These are phyloP conservation scores for Pyrenula aspistea DNA, from an alignment of 495 filamentous ascomycete species.

Conservation along the genomic window DNA sequence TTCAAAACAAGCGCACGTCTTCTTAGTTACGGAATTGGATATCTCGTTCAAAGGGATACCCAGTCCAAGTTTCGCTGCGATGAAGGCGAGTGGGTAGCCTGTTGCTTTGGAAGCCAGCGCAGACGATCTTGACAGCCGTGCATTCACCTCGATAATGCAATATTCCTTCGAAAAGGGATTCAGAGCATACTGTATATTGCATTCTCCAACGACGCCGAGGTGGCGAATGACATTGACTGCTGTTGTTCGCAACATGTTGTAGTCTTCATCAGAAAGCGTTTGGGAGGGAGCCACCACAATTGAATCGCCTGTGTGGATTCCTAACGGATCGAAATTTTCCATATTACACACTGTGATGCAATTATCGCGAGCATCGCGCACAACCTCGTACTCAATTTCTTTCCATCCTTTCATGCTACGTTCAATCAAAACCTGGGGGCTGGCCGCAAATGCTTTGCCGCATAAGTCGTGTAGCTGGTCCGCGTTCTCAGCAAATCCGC, in stretches of 20 bases:
- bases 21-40: constrained; percentile 89
- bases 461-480: constrained; percentile 82
- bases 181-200: constrained; percentile 96
- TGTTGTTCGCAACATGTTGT: constrained; percentile 97
- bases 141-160: constrained; percentile 98
- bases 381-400: constrained; percentile 97
- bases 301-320: constrained; percentile 96
- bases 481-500: constrained; percentile 89
- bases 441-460: constrained; percentile 86
- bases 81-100: constrained; percentile 92
- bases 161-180: constrained; percentile 97
- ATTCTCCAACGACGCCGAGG: constrained; percentile 93
- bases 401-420: constrained; percentile 99
- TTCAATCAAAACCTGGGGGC: constrained; percentile 92
- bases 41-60: constrained; percentile 95
- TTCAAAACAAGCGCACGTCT: constrained; percentile 95
- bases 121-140: constrained; percentile 90
- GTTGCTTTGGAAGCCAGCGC: constrained; percentile 96
- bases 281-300: constrained; percentile 97
- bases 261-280: constrained; percentile 94
- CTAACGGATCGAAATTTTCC: constrained; percentile 98
- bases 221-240: constrained; percentile 99
- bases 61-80: constrained; percentile 88
- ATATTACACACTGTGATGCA: constrained; percentile 99
- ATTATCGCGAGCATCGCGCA: constrained; percentile 91